phyloP scores from a whole-genome alignment of 345 rosid genomes.

The thale cress (Arabidopsis thaliana) region DNA sequence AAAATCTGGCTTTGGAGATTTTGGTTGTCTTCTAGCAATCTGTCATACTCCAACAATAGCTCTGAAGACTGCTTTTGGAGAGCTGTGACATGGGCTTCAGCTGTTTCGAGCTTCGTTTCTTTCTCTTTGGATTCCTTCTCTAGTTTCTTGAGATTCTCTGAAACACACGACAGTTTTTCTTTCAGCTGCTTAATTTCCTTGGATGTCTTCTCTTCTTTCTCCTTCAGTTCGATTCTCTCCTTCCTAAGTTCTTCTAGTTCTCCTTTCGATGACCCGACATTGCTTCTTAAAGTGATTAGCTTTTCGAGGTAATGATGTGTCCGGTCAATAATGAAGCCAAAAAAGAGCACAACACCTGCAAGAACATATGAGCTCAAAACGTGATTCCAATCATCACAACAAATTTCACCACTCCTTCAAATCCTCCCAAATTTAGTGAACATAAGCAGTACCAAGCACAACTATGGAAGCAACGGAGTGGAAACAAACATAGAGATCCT shows the following conservation, averaged over 20 bases:
- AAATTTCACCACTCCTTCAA: not conserved
- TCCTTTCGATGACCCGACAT: constrained; percentile 64
- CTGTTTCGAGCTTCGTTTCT: constrained; percentile 73
- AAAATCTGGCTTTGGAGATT: constrained; percentile 67
- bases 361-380: constrained; percentile 12
- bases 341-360: constrained; percentile 82
- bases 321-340: constrained; percentile 81
- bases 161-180: constrained; percentile 54
- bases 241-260: constrained; percentile 66
- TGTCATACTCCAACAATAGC: constrained; percentile 83
- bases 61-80: constrained; percentile 93
- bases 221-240: constrained; percentile 62
- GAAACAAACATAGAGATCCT: not conserved
- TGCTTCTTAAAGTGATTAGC: constrained; percentile 65
- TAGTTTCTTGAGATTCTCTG: constrained; percentile 65
- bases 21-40: constrained; percentile 84
- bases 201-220: constrained; percentile 68
- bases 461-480: not conserved
- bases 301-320: constrained; percentile 80
- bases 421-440: not conserved
- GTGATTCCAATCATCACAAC: constrained; percentile 14
- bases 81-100: constrained; percentile 74
- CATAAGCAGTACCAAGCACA: constrained; percentile 1
- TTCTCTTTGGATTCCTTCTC: constrained; percentile 70
- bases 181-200: constrained; percentile 61